Percentiles rank a stretch among this genome's conserved stretches.
Conservation (phyloP, 73 alveolate genomes). For the Urostyla sp. region DNA sequence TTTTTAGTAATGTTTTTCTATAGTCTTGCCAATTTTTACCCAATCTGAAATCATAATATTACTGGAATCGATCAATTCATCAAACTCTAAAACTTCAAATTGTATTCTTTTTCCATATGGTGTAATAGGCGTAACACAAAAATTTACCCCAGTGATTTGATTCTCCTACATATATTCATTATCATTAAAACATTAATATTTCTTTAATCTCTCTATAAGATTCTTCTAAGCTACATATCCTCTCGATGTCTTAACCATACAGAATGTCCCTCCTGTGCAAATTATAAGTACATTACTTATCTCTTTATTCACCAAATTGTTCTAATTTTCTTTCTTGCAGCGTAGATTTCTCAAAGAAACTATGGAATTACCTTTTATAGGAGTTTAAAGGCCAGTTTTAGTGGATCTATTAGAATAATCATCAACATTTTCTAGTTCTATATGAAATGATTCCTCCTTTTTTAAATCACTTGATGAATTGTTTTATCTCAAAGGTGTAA, state of each 20-base stretch:
- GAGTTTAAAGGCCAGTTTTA: background rate
- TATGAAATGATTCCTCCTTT: background rate
- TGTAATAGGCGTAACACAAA: conserved; percentile 73
- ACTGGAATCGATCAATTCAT: conserved; percentile 88
- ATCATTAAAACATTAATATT: conserved; percentile 58
- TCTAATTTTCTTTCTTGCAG: background rate
- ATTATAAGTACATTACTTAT: conserved; percentile 60
- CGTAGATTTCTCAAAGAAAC: conserved; percentile 15
- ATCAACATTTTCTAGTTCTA: background rate
- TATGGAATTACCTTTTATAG: conserved; percentile 1
- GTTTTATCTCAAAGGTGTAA: background rate
- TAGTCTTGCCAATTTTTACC: conserved; percentile 82
- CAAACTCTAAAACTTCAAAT: conserved; percentile 71
- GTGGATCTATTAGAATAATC: background rate
- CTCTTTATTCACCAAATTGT: conserved; percentile 22
- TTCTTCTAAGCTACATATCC: conserved; percentile 62
- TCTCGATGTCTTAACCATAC: conserved; percentile 65
- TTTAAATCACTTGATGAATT: background rate
- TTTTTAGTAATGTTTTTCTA: conserved; percentile 81
- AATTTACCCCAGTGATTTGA: conserved; percentile 43
- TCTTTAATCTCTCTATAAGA: conserved; percentile 31
- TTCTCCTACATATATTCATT: conserved; percentile 35
- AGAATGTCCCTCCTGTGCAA: conserved; percentile 81
- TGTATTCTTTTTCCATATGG: conserved; percentile 67
- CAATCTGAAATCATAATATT: conserved; percentile 86